These are phyloP conservation scores for Ophiocordyceps robertsii DNA, from an alignment of 2,329 filamentous ascomycete species.

Conservation along the genomic window DNA sequence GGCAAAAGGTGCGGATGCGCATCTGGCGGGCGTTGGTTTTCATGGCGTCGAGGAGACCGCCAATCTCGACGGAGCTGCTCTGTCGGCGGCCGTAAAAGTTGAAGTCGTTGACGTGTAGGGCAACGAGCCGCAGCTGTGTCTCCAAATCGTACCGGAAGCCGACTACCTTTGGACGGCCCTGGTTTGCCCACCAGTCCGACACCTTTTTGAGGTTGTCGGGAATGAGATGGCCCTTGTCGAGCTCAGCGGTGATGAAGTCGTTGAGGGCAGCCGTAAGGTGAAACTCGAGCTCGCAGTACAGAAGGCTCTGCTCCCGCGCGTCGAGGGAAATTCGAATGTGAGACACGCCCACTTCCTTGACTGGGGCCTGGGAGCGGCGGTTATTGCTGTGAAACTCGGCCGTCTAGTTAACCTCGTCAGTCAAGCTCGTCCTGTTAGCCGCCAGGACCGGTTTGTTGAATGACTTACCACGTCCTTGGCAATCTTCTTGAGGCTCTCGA, in stretches of 20 bases:
- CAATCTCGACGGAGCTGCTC: constrained; percentile 26
- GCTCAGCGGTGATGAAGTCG: constrained; percentile 36
- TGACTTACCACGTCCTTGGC: constrained; percentile 38
- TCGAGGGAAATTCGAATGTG: constrained; percentile 35
- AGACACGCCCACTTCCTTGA: constrained; percentile 14
- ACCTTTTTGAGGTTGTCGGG: constrained; percentile 36
- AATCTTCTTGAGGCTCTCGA: constrained; percentile 36
- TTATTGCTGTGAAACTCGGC: constrained; percentile 23
- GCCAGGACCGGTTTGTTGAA: not conserved
- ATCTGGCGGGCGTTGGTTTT: constrained; percentile 37
- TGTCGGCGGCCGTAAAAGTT: constrained; percentile 38
- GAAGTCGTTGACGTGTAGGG: constrained; percentile 36
- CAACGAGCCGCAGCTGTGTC: constrained; percentile 43
- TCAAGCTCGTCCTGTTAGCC: not conserved
- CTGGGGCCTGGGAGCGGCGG: constrained; percentile 16
- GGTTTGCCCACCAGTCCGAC: constrained; percentile 35
- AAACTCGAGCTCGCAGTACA: constrained; percentile 47
- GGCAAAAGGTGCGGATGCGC: constrained; percentile 41
- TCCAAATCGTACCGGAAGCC: constrained; percentile 47
- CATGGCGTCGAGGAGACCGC: constrained; percentile 37
- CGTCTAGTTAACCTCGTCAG: constrained; percentile 4
- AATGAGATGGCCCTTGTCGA: constrained; percentile 40
- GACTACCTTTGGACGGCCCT: constrained; percentile 39
- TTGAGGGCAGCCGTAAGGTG: constrained; percentile 36
- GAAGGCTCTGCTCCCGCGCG: constrained; percentile 41